Evolutionary conservation across 2,329 filamentous ascomycete genomes (phyloP).

Genomic region (Aspergillus novoparasiticus): DNA sequence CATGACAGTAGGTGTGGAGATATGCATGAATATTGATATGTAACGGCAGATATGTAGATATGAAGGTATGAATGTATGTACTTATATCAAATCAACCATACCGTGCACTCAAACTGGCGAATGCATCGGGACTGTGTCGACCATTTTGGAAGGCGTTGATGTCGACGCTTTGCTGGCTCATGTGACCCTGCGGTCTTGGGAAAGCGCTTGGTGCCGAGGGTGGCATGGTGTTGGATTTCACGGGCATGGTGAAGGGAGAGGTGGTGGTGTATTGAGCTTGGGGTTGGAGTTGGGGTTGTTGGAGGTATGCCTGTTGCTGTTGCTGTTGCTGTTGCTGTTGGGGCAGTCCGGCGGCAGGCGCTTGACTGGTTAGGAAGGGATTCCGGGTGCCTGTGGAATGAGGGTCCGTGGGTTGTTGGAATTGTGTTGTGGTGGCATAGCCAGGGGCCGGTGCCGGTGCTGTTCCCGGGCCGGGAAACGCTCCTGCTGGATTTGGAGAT

Average conservation of each 20-base stretch:
- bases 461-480: conserved; percentile 25
- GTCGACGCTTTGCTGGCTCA: conserved; percentile 54
- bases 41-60: background rate
- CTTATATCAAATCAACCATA: conserved; percentile 32
- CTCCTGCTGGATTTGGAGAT: conserved; percentile 23
- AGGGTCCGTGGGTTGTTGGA: conserved; percentile 20
- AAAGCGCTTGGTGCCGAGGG: conserved; percentile 23
- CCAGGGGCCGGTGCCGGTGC: conserved; percentile 16
- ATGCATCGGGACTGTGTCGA: conserved; percentile 54
- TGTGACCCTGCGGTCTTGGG: conserved; percentile 33
- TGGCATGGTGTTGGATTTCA: conserved; percentile 11
- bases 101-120: conserved; percentile 52
- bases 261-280: conserved; percentile 1
- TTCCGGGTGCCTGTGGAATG: conserved; percentile 27
- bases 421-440: conserved; percentile 26
- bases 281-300: conserved; percentile 12
- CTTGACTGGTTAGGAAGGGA: conserved; percentile 28
- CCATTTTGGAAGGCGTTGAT: conserved; percentile 50
- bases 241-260: conserved; percentile 17
- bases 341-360: background rate
- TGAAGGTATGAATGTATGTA: background rate
- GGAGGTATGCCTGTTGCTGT: conserved; percentile 11
- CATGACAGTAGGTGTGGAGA: background rate
- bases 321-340: conserved; percentile 13
- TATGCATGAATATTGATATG: background rate